These are phyloP conservation scores for Mollisiaceae sp. DNA, from an alignment of 2,329 filamentous ascomycete genomes.

Conservation along the genomic window DNA sequence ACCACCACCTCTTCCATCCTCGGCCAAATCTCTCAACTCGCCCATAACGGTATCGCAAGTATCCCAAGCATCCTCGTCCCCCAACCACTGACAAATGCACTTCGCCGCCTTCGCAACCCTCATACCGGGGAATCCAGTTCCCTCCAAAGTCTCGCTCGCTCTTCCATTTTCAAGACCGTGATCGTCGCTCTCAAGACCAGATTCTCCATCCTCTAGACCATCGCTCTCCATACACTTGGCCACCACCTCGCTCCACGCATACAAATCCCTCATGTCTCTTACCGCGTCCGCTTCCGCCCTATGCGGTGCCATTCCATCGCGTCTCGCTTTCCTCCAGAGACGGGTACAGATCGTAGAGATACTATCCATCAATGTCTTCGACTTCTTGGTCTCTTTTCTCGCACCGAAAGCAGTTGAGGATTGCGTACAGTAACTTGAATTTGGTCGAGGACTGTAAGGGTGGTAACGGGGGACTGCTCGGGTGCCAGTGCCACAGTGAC, in stretches of 20 bases:
- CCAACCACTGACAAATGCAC: slow-evolving; percentile 28
- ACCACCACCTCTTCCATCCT: background rate
- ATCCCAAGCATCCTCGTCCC: slow-evolving; percentile 21
- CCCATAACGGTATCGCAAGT: slow-evolving; percentile 17
- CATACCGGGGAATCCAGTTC: background rate
- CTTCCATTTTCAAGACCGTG: background rate
- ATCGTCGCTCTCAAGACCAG: background rate
- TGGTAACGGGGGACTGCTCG: slow-evolving; percentile 14
- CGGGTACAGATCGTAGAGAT: slow-evolving; percentile 30
- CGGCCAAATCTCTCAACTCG: slow-evolving; percentile 25
- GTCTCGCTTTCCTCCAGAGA: slow-evolving; percentile 34
- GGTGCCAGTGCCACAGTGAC: background rate
- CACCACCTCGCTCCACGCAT: slow-evolving; percentile 30
- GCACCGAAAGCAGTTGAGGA: too few relatives aligned
- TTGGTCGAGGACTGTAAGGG: slow-evolving; percentile 4
- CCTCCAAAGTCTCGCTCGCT: background rate
- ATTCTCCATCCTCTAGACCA: slow-evolving; percentile 6
- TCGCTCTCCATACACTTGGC: slow-evolving; percentile 24
- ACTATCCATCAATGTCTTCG: slow-evolving; percentile 34
- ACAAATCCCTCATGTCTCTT: slow-evolving; percentile 29
- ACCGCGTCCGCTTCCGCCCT: slow-evolving; percentile 29
- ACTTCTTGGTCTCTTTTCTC: background rate
- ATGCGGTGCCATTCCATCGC: slow-evolving; percentile 32
- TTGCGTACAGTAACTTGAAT: too few relatives aligned
- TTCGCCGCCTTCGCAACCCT: slow-evolving; percentile 24